Conservation (phyloP, 768 basidiomycete genomes). For the Mrakia frigida region DNA sequence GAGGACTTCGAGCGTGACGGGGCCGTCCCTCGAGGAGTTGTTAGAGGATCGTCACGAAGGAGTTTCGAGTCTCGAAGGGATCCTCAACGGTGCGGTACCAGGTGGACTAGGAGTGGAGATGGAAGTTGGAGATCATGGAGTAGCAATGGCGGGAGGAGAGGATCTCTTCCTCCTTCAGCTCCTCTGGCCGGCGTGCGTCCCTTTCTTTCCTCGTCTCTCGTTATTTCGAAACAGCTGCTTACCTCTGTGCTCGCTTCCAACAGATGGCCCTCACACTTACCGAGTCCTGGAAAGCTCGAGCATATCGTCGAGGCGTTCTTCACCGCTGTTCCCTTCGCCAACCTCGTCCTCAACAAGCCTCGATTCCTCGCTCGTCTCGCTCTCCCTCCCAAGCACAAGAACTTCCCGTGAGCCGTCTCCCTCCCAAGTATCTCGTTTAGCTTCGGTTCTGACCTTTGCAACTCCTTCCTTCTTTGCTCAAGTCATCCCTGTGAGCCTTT, state of each 20-base stretch:
- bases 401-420: conserved; percentile 64
- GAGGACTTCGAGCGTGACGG: not conserved
- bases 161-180: not conserved
- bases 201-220: not conserved
- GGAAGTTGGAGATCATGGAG: not conserved
- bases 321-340: conserved; percentile 65
- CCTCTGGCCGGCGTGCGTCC: conserved; percentile 14
- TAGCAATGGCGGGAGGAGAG: not conserved
- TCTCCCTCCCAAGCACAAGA: conserved; percentile 61
- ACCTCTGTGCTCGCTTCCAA: no score
- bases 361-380: conserved; percentile 62
- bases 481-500: conserved; percentile 40
- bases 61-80: not conserved
- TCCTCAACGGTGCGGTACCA: not conserved
- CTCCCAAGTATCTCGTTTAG: no score
- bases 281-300: conserved; percentile 10
- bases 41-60: not conserved
- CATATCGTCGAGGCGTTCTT: conserved; percentile 74
- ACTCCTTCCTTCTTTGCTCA: no score
- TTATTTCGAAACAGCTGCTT: not conserved
- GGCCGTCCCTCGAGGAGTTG: conserved; percentile 1
- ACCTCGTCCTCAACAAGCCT: conserved; percentile 62
- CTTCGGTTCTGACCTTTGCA: no score
- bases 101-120: not conserved
- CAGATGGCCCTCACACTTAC: conserved; percentile 14